phyloP scores from a whole-genome alignment of 1,284 basidiomycete genomes.

The Porogramme epimiltina region DNA sequence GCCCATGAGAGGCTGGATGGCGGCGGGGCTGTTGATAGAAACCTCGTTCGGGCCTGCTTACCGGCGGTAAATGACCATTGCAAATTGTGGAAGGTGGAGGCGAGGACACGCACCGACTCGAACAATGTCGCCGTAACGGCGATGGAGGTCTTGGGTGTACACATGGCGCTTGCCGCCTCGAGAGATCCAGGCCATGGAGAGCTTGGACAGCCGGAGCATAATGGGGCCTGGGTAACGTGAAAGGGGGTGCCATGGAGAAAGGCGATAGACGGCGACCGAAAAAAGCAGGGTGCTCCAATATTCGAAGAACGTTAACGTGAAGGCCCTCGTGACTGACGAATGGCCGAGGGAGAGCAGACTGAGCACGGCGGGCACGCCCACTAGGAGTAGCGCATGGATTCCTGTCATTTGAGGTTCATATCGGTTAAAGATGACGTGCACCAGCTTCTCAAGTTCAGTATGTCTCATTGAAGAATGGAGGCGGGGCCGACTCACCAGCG shows the following conservation, averaged over 20 bases:
- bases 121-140: conserved; percentile 33
- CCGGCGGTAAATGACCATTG: neutral
- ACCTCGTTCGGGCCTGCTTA: conserved; percentile 57
- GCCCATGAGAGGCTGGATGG: conserved; percentile 47
- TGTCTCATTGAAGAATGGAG: neutral
- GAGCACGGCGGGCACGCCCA: conserved; percentile 13
- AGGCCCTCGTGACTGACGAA: conserved; percentile 9
- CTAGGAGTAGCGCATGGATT: conserved; percentile 11
- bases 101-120: conserved; percentile 32
- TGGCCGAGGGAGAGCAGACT: conserved; percentile 8
- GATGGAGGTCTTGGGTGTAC: conserved; percentile 20
- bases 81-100: neutral
- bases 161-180: conserved; percentile 18
- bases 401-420: conserved; percentile 16
- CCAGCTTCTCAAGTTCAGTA: conserved; percentile 11
- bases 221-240: conserved; percentile 18
- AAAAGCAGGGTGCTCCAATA: conserved; percentile 13
- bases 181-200: conserved; percentile 17
- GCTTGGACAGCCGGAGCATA: conserved; percentile 10
- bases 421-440: conserved; percentile 20
- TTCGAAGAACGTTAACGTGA: conserved; percentile 7
- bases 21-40: conserved; percentile 44
- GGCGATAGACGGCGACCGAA: conserved; percentile 15
- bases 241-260: conserved; percentile 22
- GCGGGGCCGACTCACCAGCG: conserved; percentile 15